Percentiles rank a stretch among this genome's conserved stretches.
phyloP scores from a whole-genome alignment of 1,139 yeast genomes.

The Lodderomyces metapsilosis region DNA sequence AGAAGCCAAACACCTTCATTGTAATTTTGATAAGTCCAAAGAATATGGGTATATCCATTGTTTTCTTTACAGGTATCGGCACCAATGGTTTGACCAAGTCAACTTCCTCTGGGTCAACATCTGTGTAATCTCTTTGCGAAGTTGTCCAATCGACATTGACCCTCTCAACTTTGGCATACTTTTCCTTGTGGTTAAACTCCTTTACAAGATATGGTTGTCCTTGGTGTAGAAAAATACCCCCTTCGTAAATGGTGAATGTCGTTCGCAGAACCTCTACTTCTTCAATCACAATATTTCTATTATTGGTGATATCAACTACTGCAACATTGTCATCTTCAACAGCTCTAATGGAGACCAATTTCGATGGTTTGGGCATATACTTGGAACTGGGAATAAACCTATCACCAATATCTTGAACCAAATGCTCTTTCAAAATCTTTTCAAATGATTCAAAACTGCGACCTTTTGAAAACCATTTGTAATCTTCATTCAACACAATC shows the following conservation, averaged over 20 bases:
- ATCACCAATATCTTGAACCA: constrained; percentile 49
- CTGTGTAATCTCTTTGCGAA: constrained; percentile 85
- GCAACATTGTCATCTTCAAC: constrained; percentile 79
- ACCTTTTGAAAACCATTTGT: constrained; percentile 45
- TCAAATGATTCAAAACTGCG: constrained; percentile 22
- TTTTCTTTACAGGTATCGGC: constrained; percentile 18
- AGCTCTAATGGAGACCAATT: constrained; percentile 73
- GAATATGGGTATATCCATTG: constrained; percentile 62
- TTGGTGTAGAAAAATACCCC: constrained; percentile 92
- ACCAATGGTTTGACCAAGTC: constrained; percentile 58
- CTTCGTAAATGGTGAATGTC: constrained; percentile 89
- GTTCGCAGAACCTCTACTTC: constrained; percentile 89
- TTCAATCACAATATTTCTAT: constrained; percentile 74
- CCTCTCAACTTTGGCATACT: constrained; percentile 77
- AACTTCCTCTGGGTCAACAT: constrained; percentile 81
- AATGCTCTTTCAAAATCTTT: constrained; percentile 41
- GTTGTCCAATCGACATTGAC: constrained; percentile 95
- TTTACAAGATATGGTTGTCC: constrained; percentile 85
- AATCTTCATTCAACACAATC: constrained; percentile 51
- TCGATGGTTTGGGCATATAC: constrained; percentile 79
- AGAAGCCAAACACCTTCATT: constrained; percentile 84
- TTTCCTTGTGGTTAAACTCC: constrained; percentile 74
- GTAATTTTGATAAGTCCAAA: constrained; percentile 74
- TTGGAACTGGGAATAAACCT: constrained; percentile 58
- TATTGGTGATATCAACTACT: constrained; percentile 82